Conservation (phyloP, 331 rosid genomes). For the Malus hybrid region DNA sequence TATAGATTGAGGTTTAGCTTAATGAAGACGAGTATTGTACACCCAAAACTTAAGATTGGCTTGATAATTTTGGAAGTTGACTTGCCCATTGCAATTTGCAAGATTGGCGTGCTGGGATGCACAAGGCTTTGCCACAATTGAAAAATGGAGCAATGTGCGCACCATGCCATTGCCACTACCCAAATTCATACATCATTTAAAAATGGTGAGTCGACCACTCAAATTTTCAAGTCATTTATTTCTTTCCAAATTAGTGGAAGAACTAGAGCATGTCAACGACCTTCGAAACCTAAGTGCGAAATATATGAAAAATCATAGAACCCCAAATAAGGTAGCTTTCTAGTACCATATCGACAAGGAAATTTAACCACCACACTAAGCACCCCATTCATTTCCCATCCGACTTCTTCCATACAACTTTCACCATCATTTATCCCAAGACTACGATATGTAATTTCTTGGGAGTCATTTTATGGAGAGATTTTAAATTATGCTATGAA, state of each 20-base stretch:
- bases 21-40: not conserved
- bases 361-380: not conserved
- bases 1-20: not conserved
- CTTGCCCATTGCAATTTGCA: not conserved
- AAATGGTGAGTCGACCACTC: not conserved
- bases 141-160: not conserved
- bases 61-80: not conserved
- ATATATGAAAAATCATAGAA: no score
- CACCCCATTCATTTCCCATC: not conserved
- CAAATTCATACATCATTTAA: not conserved
- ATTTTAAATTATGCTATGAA: rapidly evolving
- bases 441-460: no score
- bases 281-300: not conserved
- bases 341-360: not conserved
- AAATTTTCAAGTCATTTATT: not conserved
- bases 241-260: not conserved
- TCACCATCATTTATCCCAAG: not conserved
- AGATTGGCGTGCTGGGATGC: not conserved
- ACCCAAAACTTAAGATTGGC: not conserved
- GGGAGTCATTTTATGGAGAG: no score
- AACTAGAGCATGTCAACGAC: not conserved
- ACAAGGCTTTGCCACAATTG: not conserved
- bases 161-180: not conserved
- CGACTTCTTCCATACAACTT: not conserved
- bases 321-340: not conserved